Evolutionary conservation across 2,329 filamentous ascomycete genomes (phyloP).

Genomic region (Cryphonectria naterciae): DNA sequence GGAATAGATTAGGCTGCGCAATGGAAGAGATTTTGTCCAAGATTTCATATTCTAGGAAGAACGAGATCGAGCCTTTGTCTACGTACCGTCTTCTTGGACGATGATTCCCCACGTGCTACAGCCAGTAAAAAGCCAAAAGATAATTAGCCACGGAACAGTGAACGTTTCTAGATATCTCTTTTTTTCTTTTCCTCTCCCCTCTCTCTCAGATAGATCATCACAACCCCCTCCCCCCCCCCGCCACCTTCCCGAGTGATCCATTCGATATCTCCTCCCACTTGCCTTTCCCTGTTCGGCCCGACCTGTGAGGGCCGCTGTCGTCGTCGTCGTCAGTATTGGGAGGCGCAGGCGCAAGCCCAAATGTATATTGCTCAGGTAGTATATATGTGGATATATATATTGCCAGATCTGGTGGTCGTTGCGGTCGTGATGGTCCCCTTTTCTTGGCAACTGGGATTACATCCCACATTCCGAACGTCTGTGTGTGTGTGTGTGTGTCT

Average conservation of each 20-base stretch:
- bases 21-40: too few relatives aligned
- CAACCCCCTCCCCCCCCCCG: background rate
- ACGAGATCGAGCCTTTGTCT: too few relatives aligned
- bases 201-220: too few relatives aligned
- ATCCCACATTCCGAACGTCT: background rate
- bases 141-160: too few relatives aligned
- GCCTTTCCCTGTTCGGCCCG: background rate
- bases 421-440: background rate
- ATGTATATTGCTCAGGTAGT: background rate
- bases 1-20: background rate
- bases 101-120: too few relatives aligned
- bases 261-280: background rate
- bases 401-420: background rate
- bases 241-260: background rate
- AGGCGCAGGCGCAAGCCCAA: background rate
- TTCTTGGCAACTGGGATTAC: background rate
- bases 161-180: too few relatives aligned
- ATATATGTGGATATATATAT: background rate
- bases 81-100: too few relatives aligned
- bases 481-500: too few relatives aligned
- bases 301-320: background rate
- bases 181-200: too few relatives aligned
- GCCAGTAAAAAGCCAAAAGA: too few relatives aligned
- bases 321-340: background rate
- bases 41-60: too few relatives aligned